These are phyloP conservation scores for Apium graveolens DNA, from an alignment of 129 eudicot species.

Conservation along the genomic window DNA sequence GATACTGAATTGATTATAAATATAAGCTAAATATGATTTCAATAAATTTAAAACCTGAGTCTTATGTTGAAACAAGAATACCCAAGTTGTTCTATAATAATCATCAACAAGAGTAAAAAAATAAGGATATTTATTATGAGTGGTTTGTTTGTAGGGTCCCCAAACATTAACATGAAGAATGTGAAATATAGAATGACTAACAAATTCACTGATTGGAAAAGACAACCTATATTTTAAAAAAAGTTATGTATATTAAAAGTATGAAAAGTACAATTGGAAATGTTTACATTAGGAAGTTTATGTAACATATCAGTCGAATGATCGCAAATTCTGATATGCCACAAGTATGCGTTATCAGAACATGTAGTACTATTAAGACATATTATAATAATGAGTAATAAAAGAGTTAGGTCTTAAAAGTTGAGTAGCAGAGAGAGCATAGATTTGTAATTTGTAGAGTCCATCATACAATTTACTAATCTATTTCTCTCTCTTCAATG, in stretches of 20 bases:
- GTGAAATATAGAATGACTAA: not conserved
- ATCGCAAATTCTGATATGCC: not conserved
- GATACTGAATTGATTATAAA: not conserved
- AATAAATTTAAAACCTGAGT: not conserved
- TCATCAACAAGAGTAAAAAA: not conserved
- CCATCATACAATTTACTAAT: not conserved
- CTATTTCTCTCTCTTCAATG: not conserved
- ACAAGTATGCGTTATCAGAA: not conserved
- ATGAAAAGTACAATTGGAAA: not conserved
- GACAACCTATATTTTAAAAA: not conserved
- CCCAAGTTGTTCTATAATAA: not conserved
- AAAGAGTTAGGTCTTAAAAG: not conserved
- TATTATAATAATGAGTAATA: no score
- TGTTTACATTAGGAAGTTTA: not conserved
- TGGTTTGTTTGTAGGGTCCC: not conserved
- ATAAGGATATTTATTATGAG: not conserved
- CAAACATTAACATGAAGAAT: not conserved
- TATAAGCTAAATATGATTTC: no score
- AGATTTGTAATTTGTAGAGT: not conserved
- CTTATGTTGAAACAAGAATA: no score
- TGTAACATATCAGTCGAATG: not conserved
- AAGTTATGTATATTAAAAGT: not conserved
- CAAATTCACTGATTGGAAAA: no score
- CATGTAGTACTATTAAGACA: not conserved
- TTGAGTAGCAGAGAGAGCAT: not conserved